A percentile compares a stretch with the other conserved stretches of the same genome.
Evolutionary conservation across 1,284 basidiomycete genomes (phyloP).

Genomic region (Apiotrichum sp.): DNA sequence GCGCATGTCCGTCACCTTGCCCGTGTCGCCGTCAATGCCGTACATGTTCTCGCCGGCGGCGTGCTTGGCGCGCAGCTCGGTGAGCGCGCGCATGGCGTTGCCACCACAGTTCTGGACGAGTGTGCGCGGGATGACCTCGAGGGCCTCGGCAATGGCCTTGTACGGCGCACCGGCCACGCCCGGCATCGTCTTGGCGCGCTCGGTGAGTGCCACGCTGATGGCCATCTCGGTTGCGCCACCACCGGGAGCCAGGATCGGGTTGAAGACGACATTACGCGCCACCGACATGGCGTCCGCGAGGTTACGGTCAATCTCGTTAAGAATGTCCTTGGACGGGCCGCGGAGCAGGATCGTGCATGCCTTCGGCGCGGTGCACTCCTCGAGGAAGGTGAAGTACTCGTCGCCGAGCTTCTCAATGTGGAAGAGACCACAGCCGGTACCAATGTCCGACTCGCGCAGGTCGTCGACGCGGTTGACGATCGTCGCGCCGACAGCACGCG

Average conservation of each 20-base stretch:
- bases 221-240: slow-evolving; percentile 99
- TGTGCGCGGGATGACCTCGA: slow-evolving; percentile 96
- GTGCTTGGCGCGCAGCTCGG: slow-evolving; percentile 84
- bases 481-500: slow-evolving; percentile 88
- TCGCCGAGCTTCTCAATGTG: slow-evolving; percentile 96
- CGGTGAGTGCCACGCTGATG: slow-evolving; percentile 80
- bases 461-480: slow-evolving; percentile 97
- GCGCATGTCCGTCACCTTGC: slow-evolving; percentile 94
- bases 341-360: slow-evolving; percentile 98
- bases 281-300: slow-evolving; percentile 97
- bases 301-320: slow-evolving; percentile 97
- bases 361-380: slow-evolving; percentile 85
- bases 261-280: slow-evolving; percentile 93
- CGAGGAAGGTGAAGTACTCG: slow-evolving; percentile 98
- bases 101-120: slow-evolving; percentile 94
- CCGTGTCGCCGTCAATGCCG: slow-evolving; percentile 92
- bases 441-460: slow-evolving; percentile 83
- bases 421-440: slow-evolving; percentile 89
- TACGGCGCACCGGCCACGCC: slow-evolving; percentile 88
- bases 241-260: slow-evolving; percentile 84
- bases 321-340: slow-evolving; percentile 94
- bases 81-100: slow-evolving; percentile 86
- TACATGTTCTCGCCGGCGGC: slow-evolving; percentile 82
- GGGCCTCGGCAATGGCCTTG: slow-evolving; percentile 86
- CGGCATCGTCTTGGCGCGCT: slow-evolving; percentile 68